phyloP scores from a whole-genome alignment of 805 yeast species.

The Kockiozyma suomiensis region DNA sequence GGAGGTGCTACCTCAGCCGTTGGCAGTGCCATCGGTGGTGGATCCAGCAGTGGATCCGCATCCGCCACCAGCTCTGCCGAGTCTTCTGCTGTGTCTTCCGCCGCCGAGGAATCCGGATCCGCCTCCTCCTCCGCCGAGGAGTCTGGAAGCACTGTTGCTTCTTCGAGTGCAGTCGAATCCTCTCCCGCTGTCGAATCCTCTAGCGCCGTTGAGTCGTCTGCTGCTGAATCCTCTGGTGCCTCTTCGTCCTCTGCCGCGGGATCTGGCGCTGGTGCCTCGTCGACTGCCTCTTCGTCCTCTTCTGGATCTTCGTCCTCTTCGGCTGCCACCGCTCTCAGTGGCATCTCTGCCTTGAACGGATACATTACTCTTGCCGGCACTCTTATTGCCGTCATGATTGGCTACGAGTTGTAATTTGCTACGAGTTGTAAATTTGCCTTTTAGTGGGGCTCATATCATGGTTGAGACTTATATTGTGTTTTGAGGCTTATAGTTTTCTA shows the following conservation, averaged over 20 bases:
- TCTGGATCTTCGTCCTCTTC: not conserved
- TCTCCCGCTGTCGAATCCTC: not conserved
- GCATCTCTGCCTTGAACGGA: slow-evolving; percentile 6
- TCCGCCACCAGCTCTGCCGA: not conserved
- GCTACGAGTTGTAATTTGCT: not conserved
- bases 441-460: too few relatives aligned
- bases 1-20: slow-evolving; percentile 3
- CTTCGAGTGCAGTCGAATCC: slow-evolving; percentile 1
- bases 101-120: not conserved
- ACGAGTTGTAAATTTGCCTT: not conserved
- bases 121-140: not conserved
- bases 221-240: slow-evolving; percentile 1
- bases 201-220: slow-evolving; percentile 3
- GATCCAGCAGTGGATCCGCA: too few relatives aligned
- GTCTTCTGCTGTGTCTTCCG: not conserved
- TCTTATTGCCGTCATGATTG: slow-evolving; percentile 6
- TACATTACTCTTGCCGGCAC: slow-evolving; percentile 4
- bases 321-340: not conserved
- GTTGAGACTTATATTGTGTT: not conserved
- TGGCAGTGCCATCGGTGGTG: not conserved
- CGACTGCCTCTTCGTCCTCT: not conserved
- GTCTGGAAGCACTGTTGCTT: not conserved
- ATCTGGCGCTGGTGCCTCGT: not conserved
- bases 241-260: not conserved
- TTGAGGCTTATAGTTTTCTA: too few relatives aligned